Evolutionary conservation across 169 alveolate species (phyloP).

Genomic region (Cryptosporidium muris): DNA sequence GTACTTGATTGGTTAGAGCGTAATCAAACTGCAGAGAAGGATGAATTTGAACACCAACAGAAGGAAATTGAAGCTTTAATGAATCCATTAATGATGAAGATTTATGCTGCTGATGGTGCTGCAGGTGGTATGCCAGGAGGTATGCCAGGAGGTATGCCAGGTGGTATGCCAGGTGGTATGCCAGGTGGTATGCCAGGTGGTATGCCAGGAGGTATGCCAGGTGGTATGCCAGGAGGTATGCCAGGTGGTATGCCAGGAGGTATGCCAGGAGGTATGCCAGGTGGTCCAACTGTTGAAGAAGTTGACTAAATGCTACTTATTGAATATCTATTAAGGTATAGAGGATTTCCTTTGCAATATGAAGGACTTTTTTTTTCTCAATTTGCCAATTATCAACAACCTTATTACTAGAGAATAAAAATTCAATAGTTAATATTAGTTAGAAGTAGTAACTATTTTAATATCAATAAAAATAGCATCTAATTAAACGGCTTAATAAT

Average conservation of each 20-base stretch:
- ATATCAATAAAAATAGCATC: too few species aligned
- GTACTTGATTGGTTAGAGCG: constrained; percentile 93
- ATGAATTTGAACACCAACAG: constrained; percentile 91
- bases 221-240: constrained; percentile 76
- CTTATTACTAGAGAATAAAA: too few species aligned
- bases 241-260: constrained; percentile 75
- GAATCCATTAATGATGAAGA: constrained; percentile 92
- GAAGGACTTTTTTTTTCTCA: too few species aligned
- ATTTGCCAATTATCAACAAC: too few species aligned
- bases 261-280: constrained; percentile 77
- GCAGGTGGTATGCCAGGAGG: constrained; percentile 90
- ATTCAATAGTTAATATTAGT: too few species aligned
- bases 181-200: constrained; percentile 90
- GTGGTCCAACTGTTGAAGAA: constrained; percentile 92
- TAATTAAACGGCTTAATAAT: too few species aligned
- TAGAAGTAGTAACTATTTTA: too few species aligned
- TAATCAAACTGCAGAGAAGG: constrained; percentile 93
- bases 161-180: constrained; percentile 90
- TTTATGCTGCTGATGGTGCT: constrained; percentile 91
- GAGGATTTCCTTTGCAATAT: too few species aligned
- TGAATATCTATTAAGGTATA: too few species aligned
- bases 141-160: constrained; percentile 87
- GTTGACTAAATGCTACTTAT: constrained; percentile 80
- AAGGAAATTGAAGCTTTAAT: constrained; percentile 94
- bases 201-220: constrained; percentile 75